Conservation (phyloP, 257 asterid genomes). For the Coffea canephora region DNA sequence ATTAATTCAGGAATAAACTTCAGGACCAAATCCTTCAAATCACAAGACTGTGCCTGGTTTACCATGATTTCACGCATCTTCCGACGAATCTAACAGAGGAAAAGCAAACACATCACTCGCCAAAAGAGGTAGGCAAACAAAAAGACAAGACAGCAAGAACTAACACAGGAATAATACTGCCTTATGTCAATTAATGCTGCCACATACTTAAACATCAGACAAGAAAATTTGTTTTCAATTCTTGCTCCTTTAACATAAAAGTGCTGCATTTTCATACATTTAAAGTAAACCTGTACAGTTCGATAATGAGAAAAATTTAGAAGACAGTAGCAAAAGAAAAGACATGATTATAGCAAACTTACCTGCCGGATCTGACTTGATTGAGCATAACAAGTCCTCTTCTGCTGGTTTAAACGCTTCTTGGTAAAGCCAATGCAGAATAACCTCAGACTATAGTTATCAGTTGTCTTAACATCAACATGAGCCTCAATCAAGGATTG, state of each 20-base stretch:
- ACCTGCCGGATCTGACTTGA: constrained; percentile 86
- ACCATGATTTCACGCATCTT: constrained; percentile 90
- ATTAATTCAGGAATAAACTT: constrained; percentile 84
- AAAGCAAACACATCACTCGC: not conserved
- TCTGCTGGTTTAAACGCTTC: constrained; percentile 81
- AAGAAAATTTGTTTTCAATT: not conserved
- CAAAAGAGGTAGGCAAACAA: not conserved
- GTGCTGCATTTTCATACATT: not conserved
- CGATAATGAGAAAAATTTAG: too few relatives aligned
- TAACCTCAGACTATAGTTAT: constrained; percentile 57
- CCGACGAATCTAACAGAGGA: constrained; percentile 51
- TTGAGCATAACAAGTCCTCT: constrained; percentile 86
- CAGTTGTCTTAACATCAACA: constrained; percentile 86
- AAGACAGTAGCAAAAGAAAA: not conserved
- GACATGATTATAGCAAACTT: constrained; percentile 1
- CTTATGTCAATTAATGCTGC: not conserved
- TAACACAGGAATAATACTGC: too few relatives aligned
- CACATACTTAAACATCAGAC: not conserved
- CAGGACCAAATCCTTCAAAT: constrained; percentile 69
- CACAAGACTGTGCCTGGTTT: constrained; percentile 70
- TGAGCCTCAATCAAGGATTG: constrained; percentile 79
- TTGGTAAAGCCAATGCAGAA: constrained; percentile 88
- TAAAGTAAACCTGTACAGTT: too few relatives aligned
- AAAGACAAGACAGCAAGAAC: not conserved
- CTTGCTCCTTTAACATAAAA: not conserved